Conservation (phyloP, 2,329 filamentous ascomycete species). For the Diplodia mutila region DNA sequence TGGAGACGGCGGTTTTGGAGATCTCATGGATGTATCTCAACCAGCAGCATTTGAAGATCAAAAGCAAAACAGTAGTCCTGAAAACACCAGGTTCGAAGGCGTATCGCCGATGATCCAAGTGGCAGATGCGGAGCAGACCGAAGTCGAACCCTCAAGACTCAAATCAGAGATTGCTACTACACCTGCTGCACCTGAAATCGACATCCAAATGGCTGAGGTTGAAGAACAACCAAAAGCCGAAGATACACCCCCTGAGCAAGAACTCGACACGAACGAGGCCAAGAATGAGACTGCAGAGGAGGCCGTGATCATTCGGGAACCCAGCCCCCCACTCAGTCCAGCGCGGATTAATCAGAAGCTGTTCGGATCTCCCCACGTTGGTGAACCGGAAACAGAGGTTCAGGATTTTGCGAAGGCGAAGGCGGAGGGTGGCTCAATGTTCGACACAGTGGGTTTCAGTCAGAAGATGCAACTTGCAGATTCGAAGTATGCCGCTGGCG, state of each 20-base stretch:
- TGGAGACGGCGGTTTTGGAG: conserved; percentile 46
- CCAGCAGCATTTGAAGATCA: conserved; percentile 25
- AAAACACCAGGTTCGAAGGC: conserved; percentile 14
- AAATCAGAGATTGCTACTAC: conserved; percentile 4
- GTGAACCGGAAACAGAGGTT: neutral
- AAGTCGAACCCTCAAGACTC: conserved; percentile 13
- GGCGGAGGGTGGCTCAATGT: conserved; percentile 48
- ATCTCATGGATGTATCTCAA: conserved; percentile 37
- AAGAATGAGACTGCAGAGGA: neutral
- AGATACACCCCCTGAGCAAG: neutral
- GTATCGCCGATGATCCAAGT: conserved; percentile 24
- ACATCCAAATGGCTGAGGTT: conserved; percentile 7
- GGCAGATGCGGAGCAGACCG: conserved; percentile 21
- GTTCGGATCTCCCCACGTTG: conserved; percentile 5
- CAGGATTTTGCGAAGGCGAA: conserved; percentile 5
- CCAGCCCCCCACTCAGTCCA: conserved; percentile 23
- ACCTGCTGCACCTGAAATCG: neutral
- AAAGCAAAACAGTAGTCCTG: conserved; percentile 29
- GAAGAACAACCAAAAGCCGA: neutral
- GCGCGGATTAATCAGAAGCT: conserved; percentile 15
- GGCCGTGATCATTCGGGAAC: conserved; percentile 1
- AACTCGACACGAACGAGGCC: neutral
- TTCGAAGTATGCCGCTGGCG: conserved; percentile 56
- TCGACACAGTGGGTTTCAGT: conserved; percentile 57
- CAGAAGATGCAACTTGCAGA: conserved; percentile 53